phyloP scores from a whole-genome alignment of 768 basidiomycete genomes.

The Collybiopsis confluens region DNA sequence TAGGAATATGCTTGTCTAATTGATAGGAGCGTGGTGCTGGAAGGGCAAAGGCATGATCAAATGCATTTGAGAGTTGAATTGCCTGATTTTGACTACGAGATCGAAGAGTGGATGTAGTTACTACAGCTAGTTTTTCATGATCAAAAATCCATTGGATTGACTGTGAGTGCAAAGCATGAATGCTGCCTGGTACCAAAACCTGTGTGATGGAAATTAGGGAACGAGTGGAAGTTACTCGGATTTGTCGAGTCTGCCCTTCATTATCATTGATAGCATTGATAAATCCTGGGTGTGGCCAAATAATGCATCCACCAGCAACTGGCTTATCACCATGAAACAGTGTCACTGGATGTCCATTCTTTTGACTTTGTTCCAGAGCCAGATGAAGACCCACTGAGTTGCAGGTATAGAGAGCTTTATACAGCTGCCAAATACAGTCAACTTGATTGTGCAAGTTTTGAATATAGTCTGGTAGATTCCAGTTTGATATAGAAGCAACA shows the following conservation, averaged over 20 bases:
- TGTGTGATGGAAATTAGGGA: slow-evolving; percentile 10
- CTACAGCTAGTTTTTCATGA: not conserved
- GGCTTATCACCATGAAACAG: slow-evolving; percentile 8
- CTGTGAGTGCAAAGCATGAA: slow-evolving; percentile 9
- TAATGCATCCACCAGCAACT: slow-evolving; percentile 6
- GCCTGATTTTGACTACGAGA: not conserved
- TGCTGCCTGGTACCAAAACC: slow-evolving; percentile 8
- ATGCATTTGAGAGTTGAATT: slow-evolving; percentile 1
- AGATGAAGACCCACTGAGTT: slow-evolving; percentile 11
- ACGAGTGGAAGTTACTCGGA: slow-evolving; percentile 8
- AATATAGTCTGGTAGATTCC: too few relatives aligned
- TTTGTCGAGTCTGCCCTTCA: not conserved
- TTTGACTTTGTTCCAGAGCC: not conserved
- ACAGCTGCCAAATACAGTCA: slow-evolving; percentile 12
- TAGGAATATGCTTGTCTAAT: too few relatives aligned
- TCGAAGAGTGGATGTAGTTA: slow-evolving; percentile 8
- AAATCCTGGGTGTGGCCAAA: slow-evolving; percentile 4
- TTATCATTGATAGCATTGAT: not conserved
- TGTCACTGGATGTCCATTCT: slow-evolving; percentile 9
- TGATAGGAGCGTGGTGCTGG: not conserved
- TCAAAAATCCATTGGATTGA: slow-evolving; percentile 11
- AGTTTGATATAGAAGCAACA: too few relatives aligned
- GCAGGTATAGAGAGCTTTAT: not conserved
- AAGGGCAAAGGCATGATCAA: slow-evolving; percentile 1
- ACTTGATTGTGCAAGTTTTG: not conserved